A percentile compares a stretch with the other conserved stretches of the same genome.
Evolutionary conservation across 2,329 filamentous ascomycete species (phyloP).

Genomic region (Colletotrichum plurivorum): DNA sequence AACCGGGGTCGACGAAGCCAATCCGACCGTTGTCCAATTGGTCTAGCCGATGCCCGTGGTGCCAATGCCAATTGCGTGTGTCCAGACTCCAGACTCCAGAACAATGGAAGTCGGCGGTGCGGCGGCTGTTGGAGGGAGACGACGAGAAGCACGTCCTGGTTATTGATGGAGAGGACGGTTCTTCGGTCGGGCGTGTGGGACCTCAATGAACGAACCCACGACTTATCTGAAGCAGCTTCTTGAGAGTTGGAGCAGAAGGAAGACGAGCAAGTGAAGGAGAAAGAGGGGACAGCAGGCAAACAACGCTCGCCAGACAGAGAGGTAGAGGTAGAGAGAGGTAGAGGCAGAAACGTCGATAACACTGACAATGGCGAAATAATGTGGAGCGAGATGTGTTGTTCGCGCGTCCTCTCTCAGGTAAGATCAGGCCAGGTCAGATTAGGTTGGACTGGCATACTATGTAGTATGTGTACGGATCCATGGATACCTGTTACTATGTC

Average conservation of each 20-base stretch:
- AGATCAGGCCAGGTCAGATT: no score
- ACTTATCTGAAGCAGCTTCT: constrained; percentile 18
- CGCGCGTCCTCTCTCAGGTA: constrained; percentile 4
- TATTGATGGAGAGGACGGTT: constrained; percentile 12
- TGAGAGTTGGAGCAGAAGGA: background rate
- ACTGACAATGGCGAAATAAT: constrained; percentile 23
- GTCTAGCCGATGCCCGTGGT: constrained; percentile 15
- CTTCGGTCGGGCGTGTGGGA: constrained; percentile 23
- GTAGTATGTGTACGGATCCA: no score
- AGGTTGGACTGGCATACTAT: no score
- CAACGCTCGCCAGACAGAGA: background rate
- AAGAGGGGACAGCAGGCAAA: constrained; percentile 19
- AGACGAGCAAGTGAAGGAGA: background rate
- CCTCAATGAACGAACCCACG: constrained; percentile 27
- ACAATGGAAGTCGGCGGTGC: constrained; percentile 10
- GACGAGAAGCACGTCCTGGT: background rate
- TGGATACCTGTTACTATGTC: no score
- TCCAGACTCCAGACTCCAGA: constrained; percentile 39
- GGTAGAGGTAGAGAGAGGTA: constrained; percentile 25
- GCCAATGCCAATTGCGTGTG: constrained; percentile 22
- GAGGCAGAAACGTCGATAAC: constrained; percentile 24
- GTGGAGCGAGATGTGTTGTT: constrained; percentile 27
- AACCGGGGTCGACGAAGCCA: constrained; percentile 29
- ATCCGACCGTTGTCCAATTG: background rate
- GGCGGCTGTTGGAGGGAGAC: constrained; percentile 23